phyloP scores from a whole-genome alignment of 1,284 basidiomycete genomes.

The Trichosporon faecale region DNA sequence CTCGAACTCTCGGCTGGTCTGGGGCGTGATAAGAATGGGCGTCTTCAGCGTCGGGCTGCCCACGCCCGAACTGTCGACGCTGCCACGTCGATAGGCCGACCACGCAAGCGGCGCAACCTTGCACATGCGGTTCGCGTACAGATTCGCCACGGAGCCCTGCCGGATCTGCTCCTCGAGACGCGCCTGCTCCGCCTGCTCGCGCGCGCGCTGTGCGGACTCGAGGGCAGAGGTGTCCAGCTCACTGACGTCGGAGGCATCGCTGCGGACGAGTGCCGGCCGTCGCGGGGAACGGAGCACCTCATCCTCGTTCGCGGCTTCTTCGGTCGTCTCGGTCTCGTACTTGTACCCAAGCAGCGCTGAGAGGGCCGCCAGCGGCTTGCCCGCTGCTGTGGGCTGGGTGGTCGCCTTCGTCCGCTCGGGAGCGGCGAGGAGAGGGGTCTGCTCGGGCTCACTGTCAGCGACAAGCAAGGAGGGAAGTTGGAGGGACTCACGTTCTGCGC shows the following conservation, averaged over 20 bases:
- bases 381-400: not conserved
- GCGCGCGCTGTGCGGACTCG: not conserved
- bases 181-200: not conserved
- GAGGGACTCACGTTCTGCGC: not conserved
- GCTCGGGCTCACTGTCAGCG: not conserved
- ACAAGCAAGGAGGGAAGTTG: not conserved
- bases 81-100: not conserved
- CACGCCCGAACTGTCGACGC: not conserved
- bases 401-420: not conserved
- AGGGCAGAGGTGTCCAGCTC: not conserved
- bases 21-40: not conserved
- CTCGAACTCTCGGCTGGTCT: constrained; percentile 4
- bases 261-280: not conserved
- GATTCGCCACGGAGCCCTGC: not conserved
- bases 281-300: not conserved
- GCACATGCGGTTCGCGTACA: constrained; percentile 5
- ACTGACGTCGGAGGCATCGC: not conserved
- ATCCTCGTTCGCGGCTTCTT: not conserved
- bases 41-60: constrained; percentile 9
- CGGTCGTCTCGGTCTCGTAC: not conserved
- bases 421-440: not conserved
- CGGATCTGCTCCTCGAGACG: not conserved
- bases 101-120: constrained; percentile 2
- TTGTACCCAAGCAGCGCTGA: not conserved
- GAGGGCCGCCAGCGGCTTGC: not conserved